Percentiles rank a stretch among this genome's conserved stretches.
Evolutionary conservation across 2,329 filamentous ascomycete genomes (phyloP).

Genomic region (Paraphaeosphaeria sporulosa): DNA sequence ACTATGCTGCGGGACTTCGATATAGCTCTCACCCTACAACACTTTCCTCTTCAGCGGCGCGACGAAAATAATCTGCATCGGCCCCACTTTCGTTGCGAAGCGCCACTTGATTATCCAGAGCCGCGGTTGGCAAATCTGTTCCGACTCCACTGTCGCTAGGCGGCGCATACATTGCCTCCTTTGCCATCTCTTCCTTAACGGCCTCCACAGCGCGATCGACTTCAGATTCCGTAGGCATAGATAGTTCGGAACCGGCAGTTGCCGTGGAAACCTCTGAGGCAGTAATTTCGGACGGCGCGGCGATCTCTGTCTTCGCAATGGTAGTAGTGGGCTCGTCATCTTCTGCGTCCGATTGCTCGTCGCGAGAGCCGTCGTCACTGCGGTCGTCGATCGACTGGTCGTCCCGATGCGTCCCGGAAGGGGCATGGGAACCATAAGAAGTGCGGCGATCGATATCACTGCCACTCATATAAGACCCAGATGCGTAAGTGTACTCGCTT

Average conservation of each 20-base stretch:
- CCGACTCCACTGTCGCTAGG: slow-evolving; percentile 49
- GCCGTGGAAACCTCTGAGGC: slow-evolving; percentile 31
- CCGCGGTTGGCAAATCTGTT: slow-evolving; percentile 46
- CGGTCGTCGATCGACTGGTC: slow-evolving; percentile 42
- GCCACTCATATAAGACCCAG: slow-evolving; percentile 59
- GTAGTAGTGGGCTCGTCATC: slow-evolving; percentile 40
- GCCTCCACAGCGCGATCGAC: slow-evolving; percentile 41
- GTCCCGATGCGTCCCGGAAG: slow-evolving; percentile 40
- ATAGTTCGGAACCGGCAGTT: slow-evolving; percentile 26
- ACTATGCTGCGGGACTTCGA: not conserved
- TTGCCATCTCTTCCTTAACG: slow-evolving; percentile 40
- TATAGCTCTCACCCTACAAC: slow-evolving; percentile 36
- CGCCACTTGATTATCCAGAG: slow-evolving; percentile 28
- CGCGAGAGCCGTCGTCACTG: slow-evolving; percentile 22
- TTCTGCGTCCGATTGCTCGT: slow-evolving; percentile 40
- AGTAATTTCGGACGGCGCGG: slow-evolving; percentile 30
- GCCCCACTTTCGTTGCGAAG: slow-evolving; percentile 30
- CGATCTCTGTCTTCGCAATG: slow-evolving; percentile 14
- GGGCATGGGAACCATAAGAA: slow-evolving; percentile 49
- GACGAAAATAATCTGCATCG: slow-evolving; percentile 47
- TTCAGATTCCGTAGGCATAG: slow-evolving; percentile 42
- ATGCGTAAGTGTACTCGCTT: slow-evolving; percentile 56
- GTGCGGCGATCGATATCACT: slow-evolving; percentile 56
- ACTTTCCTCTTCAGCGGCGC: slow-evolving; percentile 47
- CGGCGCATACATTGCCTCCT: slow-evolving; percentile 26